Base-by-base conservation (phyloP, 2,329 filamentous ascomycete genomes). In the Ophiostoma fasciatum region DNA sequence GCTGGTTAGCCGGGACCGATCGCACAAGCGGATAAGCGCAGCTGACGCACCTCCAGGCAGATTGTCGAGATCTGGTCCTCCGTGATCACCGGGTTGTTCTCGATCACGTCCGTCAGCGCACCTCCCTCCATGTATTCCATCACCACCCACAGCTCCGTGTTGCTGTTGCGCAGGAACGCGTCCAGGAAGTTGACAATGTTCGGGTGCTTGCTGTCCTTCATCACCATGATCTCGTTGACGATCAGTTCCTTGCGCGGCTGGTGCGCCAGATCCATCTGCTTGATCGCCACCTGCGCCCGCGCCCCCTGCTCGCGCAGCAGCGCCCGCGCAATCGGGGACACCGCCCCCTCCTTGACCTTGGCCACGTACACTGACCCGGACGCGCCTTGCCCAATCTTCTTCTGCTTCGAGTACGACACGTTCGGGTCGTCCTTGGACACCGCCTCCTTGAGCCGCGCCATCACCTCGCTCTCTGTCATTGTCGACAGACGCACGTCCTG, bases 61-160 rank as follows among this genome's bases (percentile, higher is more conserved):
- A 98, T 96, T 5, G 88, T 94, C 9, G 90, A 84, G 51, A 98
- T 98, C 57, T 98, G 90, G 54, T 94, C 84, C 58, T 98, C 90
- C 5, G 81, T 84, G 49, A 98, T 94, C 39, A 78, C 75, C 3
- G 80, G 73, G 58, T 96, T 98, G 62, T 96, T 94, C 60, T 98
- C 90, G 59, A 98, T 98, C 42, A 98, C 85, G 64, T 98, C 90
- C 1, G 90, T 98, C 56, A 98, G 63, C 43, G 90, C 83, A 61
- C 90, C 90, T 49, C 90, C 90, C 61, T 98, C 90, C 90, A 98
- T 98, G 52, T 87, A 98, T 62, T 98, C 90, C 90, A 98, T 94
- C 35, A 98, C 88, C 10, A 98, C 85, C 90, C 90, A 98, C n/a
- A 98, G 71, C 57, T 98, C 90, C 37, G 82, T 74, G 50, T 82